Evolutionary conservation across 2,329 filamentous ascomycete species (phyloP), one percentile per base, ranked within the genome.

Genomic region (Ramularia endophylla): DNA sequence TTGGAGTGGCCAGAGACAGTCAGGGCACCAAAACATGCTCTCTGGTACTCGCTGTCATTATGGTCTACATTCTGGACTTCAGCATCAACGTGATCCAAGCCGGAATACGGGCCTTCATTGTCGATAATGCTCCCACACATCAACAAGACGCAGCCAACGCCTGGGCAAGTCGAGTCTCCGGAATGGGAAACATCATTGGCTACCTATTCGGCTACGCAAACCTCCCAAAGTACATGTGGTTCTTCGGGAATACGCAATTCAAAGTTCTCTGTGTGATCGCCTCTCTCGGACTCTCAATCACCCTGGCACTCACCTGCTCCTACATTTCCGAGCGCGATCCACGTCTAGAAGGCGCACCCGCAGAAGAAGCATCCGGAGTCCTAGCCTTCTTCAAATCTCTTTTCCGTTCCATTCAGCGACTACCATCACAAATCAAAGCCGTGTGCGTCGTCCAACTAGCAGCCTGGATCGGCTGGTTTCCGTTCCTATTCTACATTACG

Each of bases 391-490:
- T 95, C 69, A 75, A 71, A 51, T 78, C 80, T 54, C 80, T 95
- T 2, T 82, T 84, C 61, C 77, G 73, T 36, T 88, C 88, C 0
- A 84, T 95, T 50, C 79, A 75, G 55, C 77, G 81, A 28, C 72
- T 97, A 5, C 89, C 90, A 1, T 81, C 82, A 0, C 88, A 94
- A 64, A 94, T 97, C 50, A 81, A 83, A 57, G 85, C 84, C 20
- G 95, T 97, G 52, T 95, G 90, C 67, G 87, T 87, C 76, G 83
- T 88, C 4, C 86, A 94, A 54, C 94, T 95, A 61, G 95, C 89
- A 87, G 83, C 85, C 13, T 97, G 90, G 89, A 92, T 97, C 52
- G 89, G 87, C 47, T 95, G 90, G 89, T 97, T 95, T 58, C 90
- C 90, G 0, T 95, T 95, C 65, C 77, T 95, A 27, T 94, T 97